Evolutionary conservation across 73 alveolate genomes (phyloP).

Genomic region (Paramecium pentaurelia): DNA sequence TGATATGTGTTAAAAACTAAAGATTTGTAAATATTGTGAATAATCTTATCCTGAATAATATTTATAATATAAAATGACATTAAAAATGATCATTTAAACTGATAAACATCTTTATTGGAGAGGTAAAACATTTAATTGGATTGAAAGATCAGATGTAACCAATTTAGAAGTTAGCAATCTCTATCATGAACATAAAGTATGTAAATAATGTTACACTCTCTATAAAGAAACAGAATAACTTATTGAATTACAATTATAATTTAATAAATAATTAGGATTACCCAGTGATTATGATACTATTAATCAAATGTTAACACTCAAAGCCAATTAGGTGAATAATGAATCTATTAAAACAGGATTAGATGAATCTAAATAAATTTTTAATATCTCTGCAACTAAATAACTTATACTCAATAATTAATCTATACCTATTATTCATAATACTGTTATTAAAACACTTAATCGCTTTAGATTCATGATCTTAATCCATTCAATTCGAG

Average conservation of each 20-base stretch:
- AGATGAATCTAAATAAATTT: neutral
- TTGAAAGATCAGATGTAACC: conserved; percentile 72
- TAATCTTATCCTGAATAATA: conserved; percentile 65
- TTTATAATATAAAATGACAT: conserved; percentile 73
- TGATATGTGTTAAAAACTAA: conserved; percentile 53
- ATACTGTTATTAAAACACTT: conserved; percentile 17
- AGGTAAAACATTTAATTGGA: conserved; percentile 60
- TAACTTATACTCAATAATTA: conserved; percentile 13
- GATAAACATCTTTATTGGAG: conserved; percentile 75
- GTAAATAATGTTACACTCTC: conserved; percentile 64
- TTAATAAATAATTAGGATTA: conserved; percentile 40
- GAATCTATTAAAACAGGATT: neutral
- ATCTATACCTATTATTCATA: conserved; percentile 38
- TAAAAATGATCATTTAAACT: conserved; percentile 77
- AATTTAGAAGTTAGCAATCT: conserved; percentile 62
- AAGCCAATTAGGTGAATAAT: conserved; percentile 42
- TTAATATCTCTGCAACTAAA: conserved; percentile 54
- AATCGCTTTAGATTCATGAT: conserved; percentile 59
- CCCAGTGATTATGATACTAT: conserved; percentile 48
- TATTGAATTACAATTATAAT: conserved; percentile 53
- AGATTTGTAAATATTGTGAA: conserved; percentile 75
- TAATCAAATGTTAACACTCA: conserved; percentile 37
- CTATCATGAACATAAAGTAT: conserved; percentile 75
- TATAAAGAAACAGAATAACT: conserved; percentile 73
- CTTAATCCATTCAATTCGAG: conserved; percentile 38